Conservation (phyloP, 2,329 filamentous ascomycete species). For the Aspergillus glaucus region DNA sequence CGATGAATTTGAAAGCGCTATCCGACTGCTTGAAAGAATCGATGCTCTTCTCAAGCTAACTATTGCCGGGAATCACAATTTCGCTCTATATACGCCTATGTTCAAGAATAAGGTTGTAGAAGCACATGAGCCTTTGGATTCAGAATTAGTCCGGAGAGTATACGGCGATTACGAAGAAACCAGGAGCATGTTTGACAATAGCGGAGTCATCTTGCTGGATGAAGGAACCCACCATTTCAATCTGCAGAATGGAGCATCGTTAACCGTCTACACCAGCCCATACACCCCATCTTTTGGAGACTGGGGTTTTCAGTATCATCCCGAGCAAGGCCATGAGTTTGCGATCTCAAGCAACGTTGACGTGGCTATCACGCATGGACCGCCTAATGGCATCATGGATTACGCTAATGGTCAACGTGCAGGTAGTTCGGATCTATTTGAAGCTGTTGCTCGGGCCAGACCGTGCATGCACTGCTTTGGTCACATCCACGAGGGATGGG, state of each 20-base stretch:
- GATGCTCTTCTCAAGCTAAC: slow-evolving; percentile 48
- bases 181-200: slow-evolving; percentile 32
- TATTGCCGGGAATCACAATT: slow-evolving; percentile 53
- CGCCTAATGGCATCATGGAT: slow-evolving; percentile 49
- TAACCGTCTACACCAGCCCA: slow-evolving; percentile 50
- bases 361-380: slow-evolving; percentile 52
- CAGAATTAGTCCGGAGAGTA: slow-evolving; percentile 20
- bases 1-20: slow-evolving; percentile 35
- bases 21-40: slow-evolving; percentile 40
- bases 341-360: slow-evolving; percentile 31
- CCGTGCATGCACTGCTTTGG: slow-evolving; percentile 37
- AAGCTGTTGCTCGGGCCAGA: slow-evolving; percentile 22
- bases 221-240: slow-evolving; percentile 46
- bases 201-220: slow-evolving; percentile 45
- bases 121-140: slow-evolving; percentile 20
- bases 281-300: slow-evolving; percentile 44
- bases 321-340: slow-evolving; percentile 32
- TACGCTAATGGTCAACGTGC: slow-evolving; percentile 24
- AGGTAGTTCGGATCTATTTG: slow-evolving; percentile 28
- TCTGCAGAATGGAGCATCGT: slow-evolving; percentile 45
- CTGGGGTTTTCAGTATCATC: slow-evolving; percentile 49
- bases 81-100: slow-evolving; percentile 32
- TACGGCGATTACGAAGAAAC: slow-evolving; percentile 40
- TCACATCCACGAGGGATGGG: slow-evolving; percentile 50
- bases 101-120: slow-evolving; percentile 33